These are phyloP conservation scores for Yamadazyma kitorensis DNA, from an alignment of 805 yeast species.

Conservation along the genomic window DNA sequence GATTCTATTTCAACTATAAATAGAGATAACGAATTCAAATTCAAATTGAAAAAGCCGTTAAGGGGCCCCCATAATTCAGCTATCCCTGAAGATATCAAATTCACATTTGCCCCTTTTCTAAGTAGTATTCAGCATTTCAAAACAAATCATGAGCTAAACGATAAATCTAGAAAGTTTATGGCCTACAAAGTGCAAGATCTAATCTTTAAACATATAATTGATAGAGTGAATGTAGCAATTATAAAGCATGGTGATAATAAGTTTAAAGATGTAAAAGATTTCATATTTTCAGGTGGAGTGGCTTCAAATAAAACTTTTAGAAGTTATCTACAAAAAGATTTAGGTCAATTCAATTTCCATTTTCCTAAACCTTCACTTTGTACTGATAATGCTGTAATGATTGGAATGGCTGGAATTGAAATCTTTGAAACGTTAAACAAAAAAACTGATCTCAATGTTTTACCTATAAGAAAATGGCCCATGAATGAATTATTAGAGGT, in stretches of 20 bases:
- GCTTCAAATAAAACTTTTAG: slow-evolving; percentile 70
- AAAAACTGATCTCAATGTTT: slow-evolving; percentile 50
- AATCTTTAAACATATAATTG: slow-evolving; percentile 69
- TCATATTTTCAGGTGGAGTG: slow-evolving; percentile 94
- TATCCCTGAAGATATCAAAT: slow-evolving; percentile 33
- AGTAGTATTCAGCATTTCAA: slow-evolving; percentile 46
- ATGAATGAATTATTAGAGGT: slow-evolving; percentile 47
- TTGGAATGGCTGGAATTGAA: slow-evolving; percentile 96
- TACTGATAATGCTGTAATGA: slow-evolving; percentile 96
- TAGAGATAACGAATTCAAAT: slow-evolving; percentile 21
- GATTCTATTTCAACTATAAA: slow-evolving; percentile 18
- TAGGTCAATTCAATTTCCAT: slow-evolving; percentile 42
- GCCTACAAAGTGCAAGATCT: slow-evolving; percentile 62
- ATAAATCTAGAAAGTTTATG: slow-evolving; percentile 43
- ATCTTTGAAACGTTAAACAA: slow-evolving; percentile 54
- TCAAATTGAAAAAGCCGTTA: slow-evolving; percentile 30
- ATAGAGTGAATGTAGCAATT: slow-evolving; percentile 56
- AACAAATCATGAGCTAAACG: slow-evolving; percentile 5
- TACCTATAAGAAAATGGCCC: slow-evolving; percentile 87
- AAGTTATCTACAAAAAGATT: slow-evolving; percentile 38
- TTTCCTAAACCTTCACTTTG: slow-evolving; percentile 75
- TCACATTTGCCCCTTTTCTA: slow-evolving; percentile 77
- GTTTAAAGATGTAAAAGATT: slow-evolving; percentile 43
- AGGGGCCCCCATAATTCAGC: slow-evolving; percentile 27
- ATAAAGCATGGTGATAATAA: slow-evolving; percentile 36